Conservation (phyloP, 192 early-diverging fungal species). For the Irineochytrium annulatum region DNA sequence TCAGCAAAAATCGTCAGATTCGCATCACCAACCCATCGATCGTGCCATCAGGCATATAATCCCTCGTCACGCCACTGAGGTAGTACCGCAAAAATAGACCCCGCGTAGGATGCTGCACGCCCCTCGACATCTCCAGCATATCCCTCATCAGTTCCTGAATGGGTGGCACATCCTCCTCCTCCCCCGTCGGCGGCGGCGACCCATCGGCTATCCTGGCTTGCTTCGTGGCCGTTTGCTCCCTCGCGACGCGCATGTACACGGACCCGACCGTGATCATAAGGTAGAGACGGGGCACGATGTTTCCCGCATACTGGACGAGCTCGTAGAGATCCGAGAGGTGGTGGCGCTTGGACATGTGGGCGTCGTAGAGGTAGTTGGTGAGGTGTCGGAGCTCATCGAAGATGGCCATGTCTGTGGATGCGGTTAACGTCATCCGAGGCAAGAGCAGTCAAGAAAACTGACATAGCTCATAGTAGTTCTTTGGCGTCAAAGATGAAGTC, state of each 20-base stretch:
- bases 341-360: slow-evolving; percentile 71
- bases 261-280: slow-evolving; percentile 98
- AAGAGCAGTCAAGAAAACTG: slow-evolving; percentile 29
- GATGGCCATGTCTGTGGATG: slow-evolving; percentile 81
- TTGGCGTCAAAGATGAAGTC: slow-evolving; percentile 90
- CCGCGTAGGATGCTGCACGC: slow-evolving; percentile 97
- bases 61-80: slow-evolving; percentile 89
- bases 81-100: slow-evolving; percentile 97
- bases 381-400: slow-evolving; percentile 97
- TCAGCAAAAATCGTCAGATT: slow-evolving; percentile 5
- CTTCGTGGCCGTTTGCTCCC: slow-evolving; percentile 32
- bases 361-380: slow-evolving; percentile 83
- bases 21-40: slow-evolving; percentile 34
- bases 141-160: slow-evolving; percentile 97
- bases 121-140: slow-evolving; percentile 98
- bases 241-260: slow-evolving; percentile 87
- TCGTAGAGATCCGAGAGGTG: slow-evolving; percentile 92
- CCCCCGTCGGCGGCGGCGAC: not conserved
- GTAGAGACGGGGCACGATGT: slow-evolving; percentile 97
- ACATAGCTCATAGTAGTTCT: slow-evolving; percentile 99
- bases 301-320: slow-evolving; percentile 96
- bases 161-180: slow-evolving; percentile 66
- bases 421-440: not conserved
- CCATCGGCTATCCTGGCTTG: slow-evolving; percentile 1
- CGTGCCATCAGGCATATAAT: slow-evolving; percentile 80